Conservation (phyloP, 2,329 filamentous ascomycete species). For the Stachybotrys chlorohalonatus region DNA sequence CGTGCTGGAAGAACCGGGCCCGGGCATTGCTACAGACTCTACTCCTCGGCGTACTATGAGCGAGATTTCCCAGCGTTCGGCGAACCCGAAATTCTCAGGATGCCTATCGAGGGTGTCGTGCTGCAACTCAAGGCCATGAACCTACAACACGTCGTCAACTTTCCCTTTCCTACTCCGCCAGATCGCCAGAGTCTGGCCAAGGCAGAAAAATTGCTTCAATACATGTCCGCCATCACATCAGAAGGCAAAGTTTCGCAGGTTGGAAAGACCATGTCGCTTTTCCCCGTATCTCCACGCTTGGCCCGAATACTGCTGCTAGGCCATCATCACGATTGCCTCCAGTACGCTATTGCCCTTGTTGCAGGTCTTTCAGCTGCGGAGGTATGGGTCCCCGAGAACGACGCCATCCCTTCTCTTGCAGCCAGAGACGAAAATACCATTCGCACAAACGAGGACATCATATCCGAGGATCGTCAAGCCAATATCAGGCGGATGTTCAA, state of each 20-base stretch:
- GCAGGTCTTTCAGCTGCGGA: constrained; percentile 83
- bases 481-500: constrained; percentile 54
- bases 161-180: constrained; percentile 91
- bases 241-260: constrained; percentile 68
- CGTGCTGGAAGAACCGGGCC: constrained; percentile 92
- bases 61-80: constrained; percentile 80
- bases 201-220: constrained; percentile 78
- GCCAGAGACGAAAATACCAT: constrained; percentile 37
- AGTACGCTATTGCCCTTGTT: constrained; percentile 81
- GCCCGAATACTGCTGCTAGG: constrained; percentile 87
- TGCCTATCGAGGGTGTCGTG: constrained; percentile 87
- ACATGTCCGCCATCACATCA: constrained; percentile 69
- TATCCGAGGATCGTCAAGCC: constrained; percentile 62
- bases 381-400: constrained; percentile 74
- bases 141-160: constrained; percentile 80
- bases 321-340: constrained; percentile 70
- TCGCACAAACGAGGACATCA: constrained; percentile 57
- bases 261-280: constrained; percentile 75
- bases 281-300: constrained; percentile 84
- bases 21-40: constrained; percentile 90
- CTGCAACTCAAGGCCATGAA: constrained; percentile 94
- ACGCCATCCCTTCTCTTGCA: constrained; percentile 54
- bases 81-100: constrained; percentile 79
- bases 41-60: constrained; percentile 90
- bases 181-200: constrained; percentile 66